These are phyloP conservation scores for Globisporangium cederbergense DNA, from an alignment of 352 stramenopile genomes.

Conservation along the genomic window DNA sequence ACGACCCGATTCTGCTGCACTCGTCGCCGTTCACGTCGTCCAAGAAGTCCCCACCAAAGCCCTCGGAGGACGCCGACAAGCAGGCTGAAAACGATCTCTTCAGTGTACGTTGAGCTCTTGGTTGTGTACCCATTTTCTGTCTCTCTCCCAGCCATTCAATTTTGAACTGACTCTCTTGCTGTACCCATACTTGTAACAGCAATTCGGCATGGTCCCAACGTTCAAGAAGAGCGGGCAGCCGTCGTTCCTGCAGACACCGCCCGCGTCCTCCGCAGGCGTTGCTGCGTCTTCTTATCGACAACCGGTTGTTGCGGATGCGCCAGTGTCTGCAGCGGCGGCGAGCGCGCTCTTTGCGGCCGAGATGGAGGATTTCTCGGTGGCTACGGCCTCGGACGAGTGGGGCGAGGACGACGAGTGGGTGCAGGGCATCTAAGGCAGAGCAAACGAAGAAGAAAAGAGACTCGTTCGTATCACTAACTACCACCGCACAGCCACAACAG, in stretches of 20 bases:
- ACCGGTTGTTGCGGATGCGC: constrained; percentile 5
- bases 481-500: not conserved
- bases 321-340: constrained; percentile 27
- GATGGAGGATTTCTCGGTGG: constrained; percentile 53
- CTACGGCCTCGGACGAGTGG: constrained; percentile 50
- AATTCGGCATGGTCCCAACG: constrained; percentile 83
- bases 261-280: constrained; percentile 4
- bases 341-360: constrained; percentile 62
- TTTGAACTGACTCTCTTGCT: not conserved
- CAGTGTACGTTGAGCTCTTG: constrained; percentile 50
- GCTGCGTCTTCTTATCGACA: constrained; percentile 22
- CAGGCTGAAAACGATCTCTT: constrained; percentile 67
- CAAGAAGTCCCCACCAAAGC: constrained; percentile 6
- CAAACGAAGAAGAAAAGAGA: not conserved
- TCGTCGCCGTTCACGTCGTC: constrained; percentile 18
- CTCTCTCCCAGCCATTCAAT: not conserved
- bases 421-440: constrained; percentile 46
- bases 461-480: not conserved
- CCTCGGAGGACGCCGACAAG: constrained; percentile 29
- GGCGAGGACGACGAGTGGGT: constrained; percentile 84
- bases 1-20: constrained; percentile 30
- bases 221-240: constrained; percentile 65
- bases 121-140: not conserved
- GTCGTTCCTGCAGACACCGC: constrained; percentile 17
- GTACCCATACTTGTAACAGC: constrained; percentile 24